These are phyloP conservation scores for Penicillium soppii DNA, from an alignment of 495 filamentous ascomycete species.

Conservation along the genomic window DNA sequence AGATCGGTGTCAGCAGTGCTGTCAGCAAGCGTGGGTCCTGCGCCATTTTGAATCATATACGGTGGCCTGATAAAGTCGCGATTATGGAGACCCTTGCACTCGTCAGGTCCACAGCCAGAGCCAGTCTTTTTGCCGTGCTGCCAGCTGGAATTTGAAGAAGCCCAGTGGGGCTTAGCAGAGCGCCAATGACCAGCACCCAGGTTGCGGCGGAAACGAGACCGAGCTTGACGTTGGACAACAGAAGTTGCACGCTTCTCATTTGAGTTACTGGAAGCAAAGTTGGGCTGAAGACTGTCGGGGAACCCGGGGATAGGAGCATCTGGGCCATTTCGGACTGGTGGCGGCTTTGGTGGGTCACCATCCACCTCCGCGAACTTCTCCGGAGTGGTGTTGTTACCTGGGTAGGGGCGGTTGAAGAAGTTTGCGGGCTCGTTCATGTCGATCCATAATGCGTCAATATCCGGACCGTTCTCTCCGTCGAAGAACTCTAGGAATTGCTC, in stretches of 20 bases:
- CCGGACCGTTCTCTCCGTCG: slow-evolving; percentile 11
- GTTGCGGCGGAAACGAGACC: slow-evolving; percentile 7
- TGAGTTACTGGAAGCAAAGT: slow-evolving; percentile 6
- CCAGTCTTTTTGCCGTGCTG: slow-evolving; percentile 8
- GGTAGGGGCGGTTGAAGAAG: slow-evolving; percentile 16
- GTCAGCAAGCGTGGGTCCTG: slow-evolving; percentile 12
- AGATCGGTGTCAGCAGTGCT: slow-evolving; percentile 13
- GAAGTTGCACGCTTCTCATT: slow-evolving; percentile 1
- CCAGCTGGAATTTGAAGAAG: slow-evolving; percentile 3
- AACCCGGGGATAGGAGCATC: slow-evolving; percentile 21
- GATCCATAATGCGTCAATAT: slow-evolving; percentile 26
- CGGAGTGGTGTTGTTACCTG: slow-evolving; percentile 13
- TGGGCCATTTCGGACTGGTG: slow-evolving; percentile 14
- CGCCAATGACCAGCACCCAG: slow-evolving; percentile 21
- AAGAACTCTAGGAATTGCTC: slow-evolving; percentile 12
- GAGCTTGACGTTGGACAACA: not conserved
- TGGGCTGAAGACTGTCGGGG: slow-evolving; percentile 20
- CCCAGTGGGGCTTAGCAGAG: not conserved
- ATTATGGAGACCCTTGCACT: slow-evolving; percentile 12
- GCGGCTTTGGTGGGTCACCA: slow-evolving; percentile 17
- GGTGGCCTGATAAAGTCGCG: slow-evolving; percentile 16
- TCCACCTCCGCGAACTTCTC: slow-evolving; percentile 11
- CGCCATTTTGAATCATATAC: slow-evolving; percentile 18
- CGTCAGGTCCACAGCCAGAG: slow-evolving; percentile 10
- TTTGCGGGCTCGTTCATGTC: slow-evolving; percentile 27